These are phyloP conservation scores for Fusarium torreyae DNA, from an alignment of 2,329 filamentous ascomycete species.

Conservation along the genomic window DNA sequence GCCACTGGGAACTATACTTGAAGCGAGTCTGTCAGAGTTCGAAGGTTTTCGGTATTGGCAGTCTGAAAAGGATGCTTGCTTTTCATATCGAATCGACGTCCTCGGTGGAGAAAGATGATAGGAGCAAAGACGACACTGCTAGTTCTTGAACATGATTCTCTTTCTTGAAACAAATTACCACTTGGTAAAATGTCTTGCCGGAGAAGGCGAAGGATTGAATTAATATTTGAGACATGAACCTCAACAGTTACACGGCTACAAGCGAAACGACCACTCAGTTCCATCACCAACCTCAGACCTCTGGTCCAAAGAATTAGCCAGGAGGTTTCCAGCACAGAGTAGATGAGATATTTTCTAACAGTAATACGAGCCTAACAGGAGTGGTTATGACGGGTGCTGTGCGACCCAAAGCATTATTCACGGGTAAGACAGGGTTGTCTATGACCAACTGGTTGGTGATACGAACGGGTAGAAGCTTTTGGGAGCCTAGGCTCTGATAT, in stretches of 20 bases:
- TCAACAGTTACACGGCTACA: conserved; percentile 46
- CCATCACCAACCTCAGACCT: conserved; percentile 41
- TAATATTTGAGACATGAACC: conserved; percentile 53
- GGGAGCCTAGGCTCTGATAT: not conserved
- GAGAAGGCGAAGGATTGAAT: conserved; percentile 46
- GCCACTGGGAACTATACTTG: not conserved
- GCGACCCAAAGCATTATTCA: conserved; percentile 44
- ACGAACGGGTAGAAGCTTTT: conserved; percentile 17
- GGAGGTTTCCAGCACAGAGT: not conserved
- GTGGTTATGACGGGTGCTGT: conserved; percentile 58
- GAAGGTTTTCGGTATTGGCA: conserved; percentile 1
- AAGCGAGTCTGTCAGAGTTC: not conserved
- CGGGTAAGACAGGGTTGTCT: conserved; percentile 38
- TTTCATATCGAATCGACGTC: conserved; percentile 41
- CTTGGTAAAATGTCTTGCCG: conserved; percentile 33
- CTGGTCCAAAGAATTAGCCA: conserved; percentile 23
- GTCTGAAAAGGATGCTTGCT: conserved; percentile 18
- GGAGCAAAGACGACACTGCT: conserved; percentile 12
- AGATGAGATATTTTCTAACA: conserved; percentile 53
- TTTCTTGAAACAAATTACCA: conserved; percentile 49
- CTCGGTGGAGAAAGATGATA: conserved; percentile 6
- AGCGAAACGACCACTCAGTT: conserved; percentile 41
- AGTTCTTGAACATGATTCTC: conserved; percentile 37
- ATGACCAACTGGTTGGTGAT: conserved; percentile 35
- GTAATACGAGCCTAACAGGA: conserved; percentile 52